Evolutionary conservation across 768 basidiomycete species (phyloP).

Genomic region (Naganishia friedmannii): DNA sequence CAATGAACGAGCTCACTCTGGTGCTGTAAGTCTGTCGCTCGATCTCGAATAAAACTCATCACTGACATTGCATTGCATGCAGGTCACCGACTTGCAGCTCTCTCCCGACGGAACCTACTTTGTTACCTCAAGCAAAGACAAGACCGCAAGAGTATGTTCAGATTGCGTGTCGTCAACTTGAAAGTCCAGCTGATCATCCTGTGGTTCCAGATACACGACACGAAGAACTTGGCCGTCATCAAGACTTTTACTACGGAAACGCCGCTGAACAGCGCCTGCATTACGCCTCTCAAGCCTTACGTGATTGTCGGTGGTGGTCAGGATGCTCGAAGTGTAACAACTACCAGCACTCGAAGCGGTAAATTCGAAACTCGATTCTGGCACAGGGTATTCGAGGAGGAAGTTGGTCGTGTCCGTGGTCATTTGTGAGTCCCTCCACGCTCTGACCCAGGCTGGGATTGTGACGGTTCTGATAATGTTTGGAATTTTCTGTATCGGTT

Average conservation of each 20-base stretch:
- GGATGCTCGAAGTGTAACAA: slow-evolving; percentile 96
- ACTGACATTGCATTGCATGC: slow-evolving; percentile 3
- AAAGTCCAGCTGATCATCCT: slow-evolving; percentile 12
- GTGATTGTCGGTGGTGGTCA: slow-evolving; percentile 94
- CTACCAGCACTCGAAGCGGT: slow-evolving; percentile 85
- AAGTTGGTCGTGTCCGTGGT: slow-evolving; percentile 93
- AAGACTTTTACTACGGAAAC: slow-evolving; percentile 93
- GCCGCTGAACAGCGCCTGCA: slow-evolving; percentile 86
- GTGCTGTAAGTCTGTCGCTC: slow-evolving; percentile 55
- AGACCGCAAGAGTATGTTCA: slow-evolving; percentile 76
- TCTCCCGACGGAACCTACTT: slow-evolving; percentile 89
- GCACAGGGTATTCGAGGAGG: slow-evolving; percentile 95
- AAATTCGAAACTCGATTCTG: slow-evolving; percentile 98
- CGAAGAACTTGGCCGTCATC: slow-evolving; percentile 79
- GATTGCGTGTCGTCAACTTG: neutral
- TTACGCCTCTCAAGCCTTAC: slow-evolving; percentile 79
- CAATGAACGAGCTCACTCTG: slow-evolving; percentile 79
- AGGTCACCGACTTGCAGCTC: slow-evolving; percentile 85
- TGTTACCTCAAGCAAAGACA: slow-evolving; percentile 94
- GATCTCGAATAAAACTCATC: slow-evolving; percentile 47
- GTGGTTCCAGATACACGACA: slow-evolving; percentile 70
- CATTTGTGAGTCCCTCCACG: slow-evolving; percentile 76
- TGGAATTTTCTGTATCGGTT: slow-evolving; percentile 20
- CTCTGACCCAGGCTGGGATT: neutral
- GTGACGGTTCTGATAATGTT: no score